Conservation (phyloP, 169 alveolate species). For the Eimeria acervulina region DNA sequence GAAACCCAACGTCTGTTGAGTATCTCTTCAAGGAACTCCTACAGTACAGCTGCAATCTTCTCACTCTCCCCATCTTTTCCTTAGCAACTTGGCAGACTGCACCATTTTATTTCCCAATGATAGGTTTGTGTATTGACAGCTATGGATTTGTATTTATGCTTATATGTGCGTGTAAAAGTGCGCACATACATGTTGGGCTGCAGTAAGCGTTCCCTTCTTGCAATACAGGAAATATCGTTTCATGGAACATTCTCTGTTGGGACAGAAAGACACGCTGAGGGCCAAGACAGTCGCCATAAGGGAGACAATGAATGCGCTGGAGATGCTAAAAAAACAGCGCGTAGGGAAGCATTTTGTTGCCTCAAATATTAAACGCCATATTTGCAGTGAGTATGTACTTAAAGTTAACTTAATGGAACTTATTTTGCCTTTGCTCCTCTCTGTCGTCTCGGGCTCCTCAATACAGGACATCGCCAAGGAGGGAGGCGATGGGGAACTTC, state of each 20-base stretch:
- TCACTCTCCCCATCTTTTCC: background rate
- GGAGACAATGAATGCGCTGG: slow-evolving; percentile 47
- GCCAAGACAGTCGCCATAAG: slow-evolving; percentile 52
- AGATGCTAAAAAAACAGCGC: slow-evolving; percentile 45
- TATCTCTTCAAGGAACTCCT: slow-evolving; percentile 47
- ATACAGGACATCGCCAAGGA: slow-evolving; percentile 43
- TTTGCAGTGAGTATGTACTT: background rate
- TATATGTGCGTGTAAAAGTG: background rate
- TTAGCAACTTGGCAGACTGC: background rate
- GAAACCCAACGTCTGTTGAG: slow-evolving; percentile 45
- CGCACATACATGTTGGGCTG: no score
- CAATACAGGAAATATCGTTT: slow-evolving; percentile 43
- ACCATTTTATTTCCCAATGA: no score
- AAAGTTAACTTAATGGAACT: background rate
- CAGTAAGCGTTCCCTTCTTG: background rate
- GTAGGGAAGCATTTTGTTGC: background rate
- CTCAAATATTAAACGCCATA: background rate
- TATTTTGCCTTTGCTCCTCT: background rate
- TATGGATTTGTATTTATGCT: background rate
- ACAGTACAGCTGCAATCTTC: background rate
- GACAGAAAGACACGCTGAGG: slow-evolving; percentile 49
- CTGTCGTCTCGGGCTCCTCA: background rate
- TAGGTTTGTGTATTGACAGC: no score
- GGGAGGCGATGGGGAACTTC: slow-evolving; percentile 60
- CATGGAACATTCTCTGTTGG: slow-evolving; percentile 52